Percentiles rank a stretch among this genome's conserved stretches.
phyloP scores from a whole-genome alignment of 2,329 filamentous ascomycete genomes.

The Trichoderma cornu-damae region DNA sequence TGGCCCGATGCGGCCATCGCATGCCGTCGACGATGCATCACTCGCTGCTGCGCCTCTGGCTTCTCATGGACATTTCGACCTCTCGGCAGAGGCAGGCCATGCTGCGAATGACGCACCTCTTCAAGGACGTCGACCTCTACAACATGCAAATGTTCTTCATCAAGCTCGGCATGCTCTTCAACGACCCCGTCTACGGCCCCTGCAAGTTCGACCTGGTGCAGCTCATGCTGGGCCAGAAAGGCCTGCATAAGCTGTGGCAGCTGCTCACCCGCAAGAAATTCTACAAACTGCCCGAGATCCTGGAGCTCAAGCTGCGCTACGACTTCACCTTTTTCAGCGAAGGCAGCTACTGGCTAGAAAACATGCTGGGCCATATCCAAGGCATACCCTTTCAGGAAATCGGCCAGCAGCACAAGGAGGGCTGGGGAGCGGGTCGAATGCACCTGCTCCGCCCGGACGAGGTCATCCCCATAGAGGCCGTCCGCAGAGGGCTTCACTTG shows the following conservation, averaged over 20 bases:
- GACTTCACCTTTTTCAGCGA: conserved; percentile 41
- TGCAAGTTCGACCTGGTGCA: conserved; percentile 47
- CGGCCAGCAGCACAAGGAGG: conserved; percentile 50
- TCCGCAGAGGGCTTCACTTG: conserved; percentile 49
- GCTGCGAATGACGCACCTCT: conserved; percentile 51
- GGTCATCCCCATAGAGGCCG: conserved; percentile 52
- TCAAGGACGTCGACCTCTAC: conserved; percentile 53
- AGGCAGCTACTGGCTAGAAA: conserved; percentile 20
- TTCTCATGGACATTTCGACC: conserved; percentile 62
- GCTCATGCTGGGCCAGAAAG: conserved; percentile 56
- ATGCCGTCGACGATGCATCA: conserved; percentile 44
- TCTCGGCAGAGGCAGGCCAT: conserved; percentile 50
- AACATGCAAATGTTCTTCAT: conserved; percentile 60
- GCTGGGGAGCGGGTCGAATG: conserved; percentile 46
- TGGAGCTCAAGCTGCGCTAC: conserved; percentile 56
- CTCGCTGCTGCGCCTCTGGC: conserved; percentile 64
- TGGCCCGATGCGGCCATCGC: conserved; percentile 54
- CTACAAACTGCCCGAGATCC: conserved; percentile 44
- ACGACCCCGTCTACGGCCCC: conserved; percentile 54
- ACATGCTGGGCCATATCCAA: conserved; percentile 35
- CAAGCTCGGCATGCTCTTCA: conserved; percentile 67
- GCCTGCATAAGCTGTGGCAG: conserved; percentile 52
- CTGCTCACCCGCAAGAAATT: conserved; percentile 55
- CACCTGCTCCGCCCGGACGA: conserved; percentile 54
- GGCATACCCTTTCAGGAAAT: conserved; percentile 50